Percentiles rank a stretch among this genome's conserved stretches.
These are phyloP conservation scores for Aureobasidium sp. DNA, from an alignment of 2,329 filamentous ascomycete species.

Conservation along the genomic window DNA sequence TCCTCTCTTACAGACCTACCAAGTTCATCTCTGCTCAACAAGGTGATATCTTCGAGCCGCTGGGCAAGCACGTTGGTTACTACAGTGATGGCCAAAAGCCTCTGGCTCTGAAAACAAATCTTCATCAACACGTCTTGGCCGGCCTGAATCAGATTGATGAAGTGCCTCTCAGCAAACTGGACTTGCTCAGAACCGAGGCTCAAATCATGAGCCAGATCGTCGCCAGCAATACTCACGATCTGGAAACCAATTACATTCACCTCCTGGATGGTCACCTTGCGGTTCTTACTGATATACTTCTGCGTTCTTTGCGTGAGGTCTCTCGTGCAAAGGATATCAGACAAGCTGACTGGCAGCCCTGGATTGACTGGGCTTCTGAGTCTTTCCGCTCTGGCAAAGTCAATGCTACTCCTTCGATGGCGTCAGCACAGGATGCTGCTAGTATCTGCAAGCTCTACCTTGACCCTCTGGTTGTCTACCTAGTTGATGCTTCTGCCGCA, in stretches of 20 bases:
- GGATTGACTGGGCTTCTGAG: constrained; percentile 5
- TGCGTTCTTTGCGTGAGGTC: constrained; percentile 22
- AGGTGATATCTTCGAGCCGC: not conserved
- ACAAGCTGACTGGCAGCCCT: constrained; percentile 7
- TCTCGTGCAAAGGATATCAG: constrained; percentile 19
- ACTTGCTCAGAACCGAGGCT: constrained; percentile 36
- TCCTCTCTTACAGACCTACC: constrained; percentile 10
- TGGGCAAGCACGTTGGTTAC: constrained; percentile 12
- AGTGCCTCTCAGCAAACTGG: constrained; percentile 22
- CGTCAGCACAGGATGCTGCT: not conserved
- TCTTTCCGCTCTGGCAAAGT: not conserved
- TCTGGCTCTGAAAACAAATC: not conserved
- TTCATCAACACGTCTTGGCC: constrained; percentile 4
- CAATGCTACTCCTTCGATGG: not conserved
- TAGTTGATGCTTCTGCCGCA: not conserved
- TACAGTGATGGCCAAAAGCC: constrained; percentile 5
- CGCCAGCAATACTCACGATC: constrained; percentile 27
- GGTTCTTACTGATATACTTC: constrained; percentile 27
- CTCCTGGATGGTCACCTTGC: constrained; percentile 22
- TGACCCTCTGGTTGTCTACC: not conserved
- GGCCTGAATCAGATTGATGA: constrained; percentile 7
- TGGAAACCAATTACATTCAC: constrained; percentile 22
- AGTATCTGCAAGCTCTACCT: constrained; percentile 8
- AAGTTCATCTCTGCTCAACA: not conserved
- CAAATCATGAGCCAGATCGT: constrained; percentile 32